Percentiles rank a stretch among this genome's conserved stretches.
These are phyloP conservation scores for Clarkia xantiana DNA, from an alignment of 345 rosid species.

Conservation along the genomic window DNA sequence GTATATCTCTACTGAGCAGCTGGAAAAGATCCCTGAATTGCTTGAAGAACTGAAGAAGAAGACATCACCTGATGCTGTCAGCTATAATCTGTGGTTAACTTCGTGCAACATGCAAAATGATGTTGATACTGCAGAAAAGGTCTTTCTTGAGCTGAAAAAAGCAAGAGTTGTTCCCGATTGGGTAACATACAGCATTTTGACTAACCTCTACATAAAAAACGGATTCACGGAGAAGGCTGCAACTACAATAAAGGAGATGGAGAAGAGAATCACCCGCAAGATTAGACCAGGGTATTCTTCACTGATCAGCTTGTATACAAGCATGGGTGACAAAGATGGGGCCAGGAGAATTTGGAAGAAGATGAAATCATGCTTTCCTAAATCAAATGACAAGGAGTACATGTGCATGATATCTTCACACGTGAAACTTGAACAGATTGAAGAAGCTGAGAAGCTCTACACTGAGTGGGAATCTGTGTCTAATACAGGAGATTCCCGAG, in stretches of 20 bases:
- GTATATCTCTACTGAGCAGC: conserved; percentile 37
- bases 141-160: conserved; percentile 43
- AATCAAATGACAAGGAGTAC: conserved; percentile 63
- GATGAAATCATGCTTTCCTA: conserved; percentile 42
- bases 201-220: conserved; percentile 45
- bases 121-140: conserved; percentile 45
- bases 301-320: conserved; percentile 57
- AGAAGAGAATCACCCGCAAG: conserved; percentile 49
- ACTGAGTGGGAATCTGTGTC: conserved; percentile 71
- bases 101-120: conserved; percentile 40
- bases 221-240: conserved; percentile 38
- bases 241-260: conserved; percentile 69
- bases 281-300: conserved; percentile 51
- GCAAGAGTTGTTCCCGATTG: conserved; percentile 59
- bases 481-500: conserved; percentile 40
- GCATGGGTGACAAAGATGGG: conserved; percentile 45
- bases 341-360: conserved; percentile 56
- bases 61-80: conserved; percentile 54
- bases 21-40: conserved; percentile 40
- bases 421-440: conserved; percentile 51
- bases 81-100: conserved; percentile 58
- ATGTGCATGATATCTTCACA: conserved; percentile 61
- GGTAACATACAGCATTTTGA: conserved; percentile 58
- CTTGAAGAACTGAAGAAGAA: conserved; percentile 47
- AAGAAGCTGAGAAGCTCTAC: conserved; percentile 52